Conservation (phyloP, 2,329 filamentous ascomycete genomes). For the Aspergillus vadensis region DNA sequence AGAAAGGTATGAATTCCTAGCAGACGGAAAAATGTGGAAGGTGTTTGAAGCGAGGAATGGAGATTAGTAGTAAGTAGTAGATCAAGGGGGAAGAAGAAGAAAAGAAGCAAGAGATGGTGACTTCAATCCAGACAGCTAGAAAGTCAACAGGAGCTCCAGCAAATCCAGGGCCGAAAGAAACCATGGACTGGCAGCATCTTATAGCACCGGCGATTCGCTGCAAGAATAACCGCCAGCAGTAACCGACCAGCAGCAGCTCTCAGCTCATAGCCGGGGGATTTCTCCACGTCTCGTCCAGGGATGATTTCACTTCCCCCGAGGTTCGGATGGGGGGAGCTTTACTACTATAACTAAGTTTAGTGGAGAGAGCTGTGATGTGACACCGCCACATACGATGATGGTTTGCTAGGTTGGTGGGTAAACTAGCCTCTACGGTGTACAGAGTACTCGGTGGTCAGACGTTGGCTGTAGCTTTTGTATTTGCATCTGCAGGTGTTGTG, state of each 20-base stretch:
- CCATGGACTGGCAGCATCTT: neutral
- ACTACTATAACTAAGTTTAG: neutral
- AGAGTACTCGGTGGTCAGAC: neutral
- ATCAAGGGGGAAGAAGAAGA: conserved; percentile 7
- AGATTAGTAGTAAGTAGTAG: neutral
- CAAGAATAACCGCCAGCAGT: neutral
- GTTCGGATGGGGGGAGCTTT: conserved; percentile 16
- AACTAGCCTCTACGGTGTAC: neutral
- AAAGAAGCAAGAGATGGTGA: neutral
- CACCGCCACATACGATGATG: neutral
- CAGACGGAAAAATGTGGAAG: too few species aligned
- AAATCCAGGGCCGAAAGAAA: neutral
- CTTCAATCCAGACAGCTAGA: neutral
- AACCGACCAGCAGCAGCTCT: neutral
- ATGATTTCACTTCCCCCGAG: conserved; percentile 27
- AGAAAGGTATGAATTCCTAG: neutral
- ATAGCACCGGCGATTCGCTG: neutral
- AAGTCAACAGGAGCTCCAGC: neutral
- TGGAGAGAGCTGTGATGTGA: neutral
- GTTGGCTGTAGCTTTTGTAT: neutral
- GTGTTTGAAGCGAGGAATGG: neutral
- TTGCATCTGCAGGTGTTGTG: neutral
- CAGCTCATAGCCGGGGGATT: conserved; percentile 23
- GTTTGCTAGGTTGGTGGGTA: neutral
- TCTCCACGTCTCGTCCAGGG: conserved; percentile 16